phyloP scores from a whole-genome alignment of 2,329 filamentous ascomycete species.

The Cladobotryum protrusum region DNA sequence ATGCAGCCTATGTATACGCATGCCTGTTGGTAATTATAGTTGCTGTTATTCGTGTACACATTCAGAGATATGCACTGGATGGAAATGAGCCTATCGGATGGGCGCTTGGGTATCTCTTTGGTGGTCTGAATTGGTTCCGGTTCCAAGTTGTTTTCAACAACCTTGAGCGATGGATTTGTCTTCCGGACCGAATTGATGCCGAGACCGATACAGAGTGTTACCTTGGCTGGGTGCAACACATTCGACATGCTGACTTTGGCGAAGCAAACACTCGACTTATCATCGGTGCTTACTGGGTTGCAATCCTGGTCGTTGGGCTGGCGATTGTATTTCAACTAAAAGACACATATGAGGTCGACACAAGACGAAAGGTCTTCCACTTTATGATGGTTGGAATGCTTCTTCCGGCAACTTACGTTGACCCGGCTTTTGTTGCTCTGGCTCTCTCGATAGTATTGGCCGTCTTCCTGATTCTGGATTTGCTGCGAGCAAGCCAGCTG shows the following conservation, averaged over 20 bases:
- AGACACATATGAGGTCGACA: constrained; percentile 82
- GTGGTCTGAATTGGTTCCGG: constrained; percentile 66
- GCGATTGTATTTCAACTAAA: constrained; percentile 69
- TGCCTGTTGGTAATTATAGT: constrained; percentile 62
- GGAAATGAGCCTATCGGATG: constrained; percentile 82
- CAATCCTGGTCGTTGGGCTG: constrained; percentile 65
- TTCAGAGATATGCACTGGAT: constrained; percentile 59
- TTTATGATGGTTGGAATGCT: constrained; percentile 98
- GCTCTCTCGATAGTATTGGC: constrained; percentile 74
- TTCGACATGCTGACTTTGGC: constrained; percentile 61
- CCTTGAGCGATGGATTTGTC: constrained; percentile 67
- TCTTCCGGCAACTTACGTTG: constrained; percentile 76
- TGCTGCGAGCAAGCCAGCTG: constrained; percentile 84
- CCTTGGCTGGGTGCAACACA: constrained; percentile 56
- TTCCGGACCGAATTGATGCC: constrained; percentile 46
- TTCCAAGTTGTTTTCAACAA: constrained; percentile 63
- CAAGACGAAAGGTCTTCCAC: constrained; percentile 92
- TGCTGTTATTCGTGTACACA: constrained; percentile 62
- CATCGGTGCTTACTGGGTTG: constrained; percentile 66
- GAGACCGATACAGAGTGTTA: constrained; percentile 34
- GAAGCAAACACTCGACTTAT: constrained; percentile 76
- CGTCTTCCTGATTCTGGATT: constrained; percentile 80
- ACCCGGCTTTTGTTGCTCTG: constrained; percentile 76
- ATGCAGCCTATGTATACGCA: constrained; percentile 71
- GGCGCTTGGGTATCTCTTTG: constrained; percentile 84